These are phyloP conservation scores for Nasturtium officinale DNA, from an alignment of 345 rosid genomes.

Conservation along the genomic window DNA sequence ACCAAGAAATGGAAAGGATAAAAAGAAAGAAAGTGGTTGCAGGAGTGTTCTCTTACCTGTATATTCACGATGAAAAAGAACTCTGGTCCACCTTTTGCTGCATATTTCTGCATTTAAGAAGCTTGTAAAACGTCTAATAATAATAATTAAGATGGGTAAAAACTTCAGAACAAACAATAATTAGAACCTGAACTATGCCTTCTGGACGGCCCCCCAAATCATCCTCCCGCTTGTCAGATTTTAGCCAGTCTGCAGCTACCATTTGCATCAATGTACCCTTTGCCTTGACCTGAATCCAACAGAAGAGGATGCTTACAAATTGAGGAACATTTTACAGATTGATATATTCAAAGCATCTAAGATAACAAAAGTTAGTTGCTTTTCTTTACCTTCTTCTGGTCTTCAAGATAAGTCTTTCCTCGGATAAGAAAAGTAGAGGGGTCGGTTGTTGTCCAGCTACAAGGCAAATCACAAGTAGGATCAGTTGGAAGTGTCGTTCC, in stretches of 20 bases:
- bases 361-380: not conserved
- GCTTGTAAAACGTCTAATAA: constrained; percentile 19
- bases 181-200: constrained; percentile 76
- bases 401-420: constrained; percentile 76
- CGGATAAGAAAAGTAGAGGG: constrained; percentile 87
- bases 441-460: constrained; percentile 82
- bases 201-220: constrained; percentile 85
- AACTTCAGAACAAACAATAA: constrained; percentile 9
- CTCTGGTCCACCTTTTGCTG: constrained; percentile 84
- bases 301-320: constrained; percentile 20
- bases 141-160: constrained; percentile 5
- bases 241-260: constrained; percentile 97
- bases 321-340: not conserved
- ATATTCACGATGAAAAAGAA: constrained; percentile 88
- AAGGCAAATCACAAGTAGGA: constrained; percentile 58
- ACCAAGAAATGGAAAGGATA: not conserved
- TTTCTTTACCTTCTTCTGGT: constrained; percentile 71
- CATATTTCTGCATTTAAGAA: constrained; percentile 72
- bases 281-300: constrained; percentile 69
- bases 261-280: constrained; percentile 86
- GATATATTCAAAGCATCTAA: constrained; percentile 9
- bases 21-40: not conserved
- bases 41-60: constrained; percentile 54
- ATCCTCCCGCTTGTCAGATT: constrained; percentile 90
- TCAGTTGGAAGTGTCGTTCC: constrained; percentile 87